Percentiles rank a stretch among this genome's conserved stretches.
Evolutionary conservation across 139 green algal species (phyloP).

Genomic region (Chlorella sp.): DNA sequence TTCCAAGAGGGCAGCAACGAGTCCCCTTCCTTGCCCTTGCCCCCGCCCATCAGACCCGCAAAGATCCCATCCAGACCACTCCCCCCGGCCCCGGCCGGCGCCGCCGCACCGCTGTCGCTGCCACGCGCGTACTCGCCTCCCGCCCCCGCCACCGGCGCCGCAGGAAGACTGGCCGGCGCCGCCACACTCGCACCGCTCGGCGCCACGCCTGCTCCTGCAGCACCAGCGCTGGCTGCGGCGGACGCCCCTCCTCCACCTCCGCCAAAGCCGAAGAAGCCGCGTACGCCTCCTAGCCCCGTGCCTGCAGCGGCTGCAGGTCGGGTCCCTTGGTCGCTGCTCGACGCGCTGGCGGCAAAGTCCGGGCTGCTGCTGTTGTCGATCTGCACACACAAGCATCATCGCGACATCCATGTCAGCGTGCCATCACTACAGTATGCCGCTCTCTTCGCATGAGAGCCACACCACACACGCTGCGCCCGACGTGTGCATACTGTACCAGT

Average conservation of each 20-base stretch:
- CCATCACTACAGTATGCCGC: background rate
- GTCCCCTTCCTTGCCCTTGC: no score
- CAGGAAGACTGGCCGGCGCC: background rate
- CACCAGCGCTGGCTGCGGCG: background rate
- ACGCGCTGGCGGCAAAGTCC: background rate
- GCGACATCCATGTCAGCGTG: background rate
- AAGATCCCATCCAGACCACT: background rate
- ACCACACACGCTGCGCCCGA: background rate
- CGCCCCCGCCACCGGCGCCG: no score
- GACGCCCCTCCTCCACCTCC: no score
- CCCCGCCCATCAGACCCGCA: background rate
- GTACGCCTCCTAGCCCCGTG: no score
- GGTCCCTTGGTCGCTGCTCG: no score
- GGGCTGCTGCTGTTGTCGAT: background rate
- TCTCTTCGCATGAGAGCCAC: no score
- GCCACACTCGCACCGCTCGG: background rate
- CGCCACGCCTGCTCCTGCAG: background rate
- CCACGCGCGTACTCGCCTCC: background rate
- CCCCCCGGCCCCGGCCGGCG: background rate
- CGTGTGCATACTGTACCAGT: background rate
- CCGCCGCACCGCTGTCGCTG: background rate
- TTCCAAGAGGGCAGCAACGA: no score
- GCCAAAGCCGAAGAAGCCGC: no score
- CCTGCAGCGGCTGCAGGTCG: no score
- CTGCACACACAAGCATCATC: background rate